A percentile compares a stretch with the other conserved stretches of the same genome.
Conservation (phyloP, 1,139 yeast species). For the Geotrichum candidum region DNA sequence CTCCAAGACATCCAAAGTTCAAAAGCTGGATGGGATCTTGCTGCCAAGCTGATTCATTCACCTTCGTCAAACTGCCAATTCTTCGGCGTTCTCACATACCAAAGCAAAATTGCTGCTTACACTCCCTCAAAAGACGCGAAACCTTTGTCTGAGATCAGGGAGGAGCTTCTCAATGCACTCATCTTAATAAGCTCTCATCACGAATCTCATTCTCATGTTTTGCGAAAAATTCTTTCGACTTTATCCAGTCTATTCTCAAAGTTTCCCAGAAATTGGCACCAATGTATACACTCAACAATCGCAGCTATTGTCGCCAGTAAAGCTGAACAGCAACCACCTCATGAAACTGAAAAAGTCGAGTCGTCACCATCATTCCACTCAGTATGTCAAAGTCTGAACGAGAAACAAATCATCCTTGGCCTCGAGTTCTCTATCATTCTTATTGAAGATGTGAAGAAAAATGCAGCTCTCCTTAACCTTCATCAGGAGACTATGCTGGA, state of each 20-base stretch:
- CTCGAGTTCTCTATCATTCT: slow-evolving; percentile 26
- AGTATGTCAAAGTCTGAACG: neutral
- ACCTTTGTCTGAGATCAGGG: slow-evolving; percentile 19
- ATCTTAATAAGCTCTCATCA: slow-evolving; percentile 18
- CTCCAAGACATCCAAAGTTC: slow-evolving; percentile 48
- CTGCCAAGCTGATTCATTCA: slow-evolving; percentile 38
- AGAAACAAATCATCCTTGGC: slow-evolving; percentile 1
- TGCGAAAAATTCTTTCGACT: slow-evolving; percentile 34
- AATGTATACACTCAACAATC: slow-evolving; percentile 23
- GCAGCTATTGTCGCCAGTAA: slow-evolving; percentile 5
- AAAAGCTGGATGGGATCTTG: slow-evolving; percentile 46
- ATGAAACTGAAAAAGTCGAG: neutral
- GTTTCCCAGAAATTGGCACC: slow-evolving; percentile 33
- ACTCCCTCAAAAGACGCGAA: slow-evolving; percentile 9
- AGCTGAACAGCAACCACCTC: neutral
- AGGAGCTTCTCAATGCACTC: slow-evolving; percentile 29
- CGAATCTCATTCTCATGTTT: slow-evolving; percentile 27
- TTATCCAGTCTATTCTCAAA: slow-evolving; percentile 29
- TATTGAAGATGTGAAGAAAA: slow-evolving; percentile 24
- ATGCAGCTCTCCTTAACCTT: neutral
- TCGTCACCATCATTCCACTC: neutral
- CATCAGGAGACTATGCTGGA: neutral
- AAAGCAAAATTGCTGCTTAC: slow-evolving; percentile 41
- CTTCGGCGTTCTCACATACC: slow-evolving; percentile 57
- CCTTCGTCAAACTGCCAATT: slow-evolving; percentile 45